Evolutionary conservation across 2,329 filamentous ascomycete species (phyloP).

Genomic region (Aspergillus sp.): DNA sequence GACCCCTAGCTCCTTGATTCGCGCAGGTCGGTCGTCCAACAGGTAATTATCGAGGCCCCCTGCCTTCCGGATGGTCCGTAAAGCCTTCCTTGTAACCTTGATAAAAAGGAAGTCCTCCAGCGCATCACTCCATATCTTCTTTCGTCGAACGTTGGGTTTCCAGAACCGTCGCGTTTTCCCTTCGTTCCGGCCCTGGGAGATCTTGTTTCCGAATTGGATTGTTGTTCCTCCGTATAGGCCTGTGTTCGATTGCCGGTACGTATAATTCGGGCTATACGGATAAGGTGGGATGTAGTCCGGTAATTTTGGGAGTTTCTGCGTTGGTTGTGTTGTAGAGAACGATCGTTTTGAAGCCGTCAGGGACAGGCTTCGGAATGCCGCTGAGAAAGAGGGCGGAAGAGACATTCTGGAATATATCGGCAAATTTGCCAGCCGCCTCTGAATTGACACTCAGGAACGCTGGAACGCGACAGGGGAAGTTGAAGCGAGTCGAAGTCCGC

Average conservation of each 20-base stretch:
- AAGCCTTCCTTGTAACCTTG: constrained; percentile 46
- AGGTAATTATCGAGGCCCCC: constrained; percentile 92
- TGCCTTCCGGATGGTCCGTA: constrained; percentile 70
- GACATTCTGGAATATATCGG: constrained; percentile 31
- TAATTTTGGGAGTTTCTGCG: constrained; percentile 33
- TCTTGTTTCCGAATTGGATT: constrained; percentile 52
- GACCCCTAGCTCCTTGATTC: constrained; percentile 83
- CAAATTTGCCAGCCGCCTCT: constrained; percentile 31
- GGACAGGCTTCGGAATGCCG: constrained; percentile 41
- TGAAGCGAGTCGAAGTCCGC: neutral
- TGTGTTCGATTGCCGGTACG: constrained; percentile 48
- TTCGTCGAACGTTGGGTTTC: constrained; percentile 51
- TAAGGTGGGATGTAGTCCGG: constrained; percentile 46
- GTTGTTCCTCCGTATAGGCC: constrained; percentile 49
- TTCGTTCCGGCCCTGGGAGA: constrained; percentile 50
- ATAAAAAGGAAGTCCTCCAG: constrained; percentile 45
- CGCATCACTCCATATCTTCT: constrained; percentile 47
- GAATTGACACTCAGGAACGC: constrained; percentile 11
- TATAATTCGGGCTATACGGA: constrained; percentile 45
- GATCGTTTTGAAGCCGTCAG: constrained; percentile 36
- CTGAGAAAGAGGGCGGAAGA: constrained; percentile 35
- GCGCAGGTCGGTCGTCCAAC: constrained; percentile 71
- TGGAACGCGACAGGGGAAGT: constrained; percentile 18
- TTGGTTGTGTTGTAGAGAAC: constrained; percentile 38
- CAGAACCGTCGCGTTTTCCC: constrained; percentile 50